Conservation (phyloP, 352 stramenopile genomes). For the Nothophytophthora sp. region DNA sequence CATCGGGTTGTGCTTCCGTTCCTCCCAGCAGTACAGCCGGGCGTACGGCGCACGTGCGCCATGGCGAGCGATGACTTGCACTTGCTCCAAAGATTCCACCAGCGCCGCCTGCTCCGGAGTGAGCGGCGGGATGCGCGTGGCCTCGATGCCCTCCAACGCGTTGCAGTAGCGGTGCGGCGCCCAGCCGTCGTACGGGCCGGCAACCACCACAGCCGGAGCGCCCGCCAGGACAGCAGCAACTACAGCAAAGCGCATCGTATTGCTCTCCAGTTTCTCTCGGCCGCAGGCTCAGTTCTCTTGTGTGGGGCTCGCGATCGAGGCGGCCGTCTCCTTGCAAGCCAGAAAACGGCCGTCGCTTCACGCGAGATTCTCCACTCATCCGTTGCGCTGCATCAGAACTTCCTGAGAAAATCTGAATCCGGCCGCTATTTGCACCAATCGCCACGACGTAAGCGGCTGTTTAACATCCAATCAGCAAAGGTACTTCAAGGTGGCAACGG, state of each 20-base stretch:
- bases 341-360: neutral
- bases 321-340: slow-evolving; percentile 7
- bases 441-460: neutral
- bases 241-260: slow-evolving; percentile 31
- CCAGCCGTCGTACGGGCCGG: slow-evolving; percentile 72
- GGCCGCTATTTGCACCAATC: no score
- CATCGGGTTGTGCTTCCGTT: slow-evolving; percentile 68
- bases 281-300: slow-evolving; percentile 1
- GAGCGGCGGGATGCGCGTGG: slow-evolving; percentile 58
- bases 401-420: no score
- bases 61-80: slow-evolving; percentile 84
- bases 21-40: slow-evolving; percentile 80
- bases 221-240: slow-evolving; percentile 19
- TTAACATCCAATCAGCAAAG: neutral
- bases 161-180: slow-evolving; percentile 85
- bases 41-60: slow-evolving; percentile 75
- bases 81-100: slow-evolving; percentile 80
- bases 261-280: slow-evolving; percentile 1
- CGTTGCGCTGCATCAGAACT: no score
- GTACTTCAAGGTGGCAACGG: no score
- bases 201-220: slow-evolving; percentile 9
- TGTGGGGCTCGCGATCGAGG: no score
- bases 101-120: slow-evolving; percentile 48
- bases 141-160: slow-evolving; percentile 58
- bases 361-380: neutral